phyloP scores from a whole-genome alignment of 2,329 filamentous ascomycete genomes.

The Macrophomina phaseolina region DNA sequence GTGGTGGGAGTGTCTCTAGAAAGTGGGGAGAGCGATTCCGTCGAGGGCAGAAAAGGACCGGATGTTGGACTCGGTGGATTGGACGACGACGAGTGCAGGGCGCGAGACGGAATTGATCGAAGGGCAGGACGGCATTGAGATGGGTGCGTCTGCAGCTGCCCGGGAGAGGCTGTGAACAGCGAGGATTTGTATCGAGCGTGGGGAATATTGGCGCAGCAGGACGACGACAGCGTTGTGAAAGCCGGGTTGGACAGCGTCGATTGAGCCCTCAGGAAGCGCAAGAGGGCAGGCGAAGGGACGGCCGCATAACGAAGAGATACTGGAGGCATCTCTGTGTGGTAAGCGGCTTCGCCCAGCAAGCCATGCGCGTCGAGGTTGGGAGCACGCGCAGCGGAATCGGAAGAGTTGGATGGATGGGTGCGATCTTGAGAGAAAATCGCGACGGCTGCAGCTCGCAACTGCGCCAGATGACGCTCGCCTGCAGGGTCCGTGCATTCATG shows the following conservation, averaged over 20 bases:
- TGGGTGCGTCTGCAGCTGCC: background rate
- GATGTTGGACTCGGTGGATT: background rate
- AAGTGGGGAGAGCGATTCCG: background rate
- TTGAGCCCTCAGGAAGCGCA: conserved; percentile 46
- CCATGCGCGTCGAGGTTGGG: conserved; percentile 18
- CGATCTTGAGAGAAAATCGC: conserved; percentile 18
- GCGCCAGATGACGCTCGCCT: conserved; percentile 2
- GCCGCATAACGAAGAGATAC: conserved; percentile 39
- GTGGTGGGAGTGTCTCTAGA: no score
- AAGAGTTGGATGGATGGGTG: background rate
- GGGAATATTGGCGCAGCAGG: conserved; percentile 3
- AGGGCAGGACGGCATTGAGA: background rate
- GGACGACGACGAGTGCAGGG: background rate
- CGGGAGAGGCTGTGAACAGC: background rate
- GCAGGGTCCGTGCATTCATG: background rate
- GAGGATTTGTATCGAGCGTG: background rate
- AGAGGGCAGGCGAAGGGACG: conserved; percentile 44
- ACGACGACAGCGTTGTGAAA: background rate
- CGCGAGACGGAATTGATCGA: background rate
- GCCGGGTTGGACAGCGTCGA: conserved; percentile 27
- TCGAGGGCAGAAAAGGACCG: background rate
- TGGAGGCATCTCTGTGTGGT: conserved; percentile 40
- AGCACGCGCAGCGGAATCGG: conserved; percentile 2
- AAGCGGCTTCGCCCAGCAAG: background rate
- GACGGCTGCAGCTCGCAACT: background rate